A percentile compares a stretch with the other conserved stretches of the same genome.
Evolutionary conservation across 345 rosid genomes (phyloP).

Genomic region (Capsella bursapastoris): DNA sequence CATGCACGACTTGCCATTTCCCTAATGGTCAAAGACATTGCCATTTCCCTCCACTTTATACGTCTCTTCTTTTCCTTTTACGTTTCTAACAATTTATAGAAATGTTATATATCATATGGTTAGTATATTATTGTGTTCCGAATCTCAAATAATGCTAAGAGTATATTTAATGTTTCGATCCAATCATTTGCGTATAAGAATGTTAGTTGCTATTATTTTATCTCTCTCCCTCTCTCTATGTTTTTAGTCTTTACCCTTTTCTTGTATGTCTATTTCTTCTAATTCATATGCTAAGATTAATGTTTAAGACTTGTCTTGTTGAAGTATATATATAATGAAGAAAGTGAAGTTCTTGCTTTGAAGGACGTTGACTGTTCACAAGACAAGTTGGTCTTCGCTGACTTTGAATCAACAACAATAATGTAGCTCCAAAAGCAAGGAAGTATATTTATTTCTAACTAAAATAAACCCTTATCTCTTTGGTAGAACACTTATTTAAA

Average conservation of each 20-base stretch:
- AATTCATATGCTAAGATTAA: background rate
- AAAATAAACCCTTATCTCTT: background rate
- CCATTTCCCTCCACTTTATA: conserved; percentile 18
- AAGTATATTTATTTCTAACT: background rate
- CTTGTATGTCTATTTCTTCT: too few species aligned
- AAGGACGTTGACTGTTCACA: conserved; percentile 29
- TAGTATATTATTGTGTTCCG: background rate
- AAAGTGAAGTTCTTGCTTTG: conserved; percentile 14
- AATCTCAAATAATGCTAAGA: background rate
- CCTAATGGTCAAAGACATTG: conserved; percentile 17
- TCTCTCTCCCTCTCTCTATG: background rate
- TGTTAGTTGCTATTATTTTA: background rate
- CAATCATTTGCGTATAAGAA: background rate
- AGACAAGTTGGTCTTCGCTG: conserved; percentile 35
- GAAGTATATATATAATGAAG: conserved; percentile 2
- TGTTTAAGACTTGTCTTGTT: background rate
- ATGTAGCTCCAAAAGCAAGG: conserved; percentile 35
- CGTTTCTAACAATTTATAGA: background rate
- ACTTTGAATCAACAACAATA: conserved; percentile 35
- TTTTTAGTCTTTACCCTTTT: too few species aligned
- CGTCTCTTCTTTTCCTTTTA: conserved; percentile 23
- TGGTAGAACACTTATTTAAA: background rate
- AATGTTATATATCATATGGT: conserved; percentile 16
- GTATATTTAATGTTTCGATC: background rate
- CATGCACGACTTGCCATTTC: conserved; percentile 24